Evolutionary conservation across 1,284 basidiomycete species (phyloP), one percentile per base, ranked within the genome.

Genomic region (Microbotryum scabiosae): DNA sequence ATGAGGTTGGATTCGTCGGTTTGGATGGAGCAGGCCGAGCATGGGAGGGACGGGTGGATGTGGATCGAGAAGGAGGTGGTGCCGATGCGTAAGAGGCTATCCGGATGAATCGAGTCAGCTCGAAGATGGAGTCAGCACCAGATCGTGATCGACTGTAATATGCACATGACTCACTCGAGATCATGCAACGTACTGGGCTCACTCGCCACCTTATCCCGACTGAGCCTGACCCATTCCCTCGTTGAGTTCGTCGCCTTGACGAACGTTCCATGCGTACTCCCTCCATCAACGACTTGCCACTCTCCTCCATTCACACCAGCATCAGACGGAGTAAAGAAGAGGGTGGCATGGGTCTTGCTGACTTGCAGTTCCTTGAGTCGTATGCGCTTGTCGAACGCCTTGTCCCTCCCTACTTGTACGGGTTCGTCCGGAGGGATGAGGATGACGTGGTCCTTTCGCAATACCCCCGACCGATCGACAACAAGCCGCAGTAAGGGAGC

Each of bases 1-100:
- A 67, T 67, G 26, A 67, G 49, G 59, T 67, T 67, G 5, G 66
- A 65, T 21, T 46, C 53, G 51, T 67, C 66, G 21, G 66, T 54
- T 0, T 63, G 28, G 61, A 65, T 56, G 23, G 66, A 57, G 54
- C 66, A 67, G 12, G 41, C 10, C 1, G 56, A 56, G 51, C 66
- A 67, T 21, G 63, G 63, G 59, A 67, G 62, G 3, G 66, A 61
- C 14, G 59, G 14, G 57, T 67, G 66, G 32, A 65, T 51, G 61
- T 67, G 66, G 3, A 63, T 50, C 8, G 18, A 23, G 48, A 67
- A 67, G 23, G 49, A 56, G 9, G 61, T 65, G 16, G 61, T 49
- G 14, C 66, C 66, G 41, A 50, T 25, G 1, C 49, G 56, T 2
- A 67, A 36, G 10, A 51, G 46, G 26, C 65, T 67, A 51, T n/a